phyloP scores from a whole-genome alignment of 305 asterid genomes.

The Withania somnifera region DNA sequence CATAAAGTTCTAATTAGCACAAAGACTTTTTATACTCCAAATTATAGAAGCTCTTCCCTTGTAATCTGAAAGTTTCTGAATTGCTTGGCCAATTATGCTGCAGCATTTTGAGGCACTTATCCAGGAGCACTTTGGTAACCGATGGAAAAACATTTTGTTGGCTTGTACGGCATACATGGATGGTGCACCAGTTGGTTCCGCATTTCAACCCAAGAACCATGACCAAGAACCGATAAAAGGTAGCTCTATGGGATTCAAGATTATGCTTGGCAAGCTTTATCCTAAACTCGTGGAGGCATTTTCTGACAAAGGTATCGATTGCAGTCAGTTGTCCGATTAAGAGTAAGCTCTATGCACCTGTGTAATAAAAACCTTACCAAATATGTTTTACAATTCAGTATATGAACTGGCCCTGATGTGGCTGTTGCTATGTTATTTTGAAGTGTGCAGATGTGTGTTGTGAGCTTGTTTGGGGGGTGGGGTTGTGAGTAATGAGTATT shows the following conservation, averaged over 20 bases:
- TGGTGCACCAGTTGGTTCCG: conserved; percentile 64
- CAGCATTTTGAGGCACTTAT: conserved; percentile 94
- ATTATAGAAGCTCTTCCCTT: neutral
- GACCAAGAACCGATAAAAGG: conserved; percentile 36
- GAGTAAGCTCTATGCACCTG: conserved; percentile 7
- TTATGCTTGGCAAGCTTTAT: conserved; percentile 74
- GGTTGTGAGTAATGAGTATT: neutral
- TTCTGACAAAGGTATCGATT: conserved; percentile 48
- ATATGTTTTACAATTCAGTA: conserved; percentile 13
- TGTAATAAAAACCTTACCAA: neutral
- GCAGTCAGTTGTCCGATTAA: conserved; percentile 26
- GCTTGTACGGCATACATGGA: conserved; percentile 71
- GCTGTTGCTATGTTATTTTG: neutral
- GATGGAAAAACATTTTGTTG: conserved; percentile 39
- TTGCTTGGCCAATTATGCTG: conserved; percentile 11
- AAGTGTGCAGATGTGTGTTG: neutral
- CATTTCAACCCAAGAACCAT: conserved; percentile 17
- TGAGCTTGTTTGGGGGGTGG: neutral
- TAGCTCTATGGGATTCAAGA: conserved; percentile 87
- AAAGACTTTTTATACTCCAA: neutral
- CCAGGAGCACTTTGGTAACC: conserved; percentile 53
- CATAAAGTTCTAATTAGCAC: neutral
- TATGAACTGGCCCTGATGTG: neutral
- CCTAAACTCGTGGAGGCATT: conserved; percentile 77
- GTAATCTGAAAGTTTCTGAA: neutral